Evolutionary conservation across 768 basidiomycete species (phyloP), one percentile per base, ranked within the genome.

Genomic region (Mycena kentingensis): DNA sequence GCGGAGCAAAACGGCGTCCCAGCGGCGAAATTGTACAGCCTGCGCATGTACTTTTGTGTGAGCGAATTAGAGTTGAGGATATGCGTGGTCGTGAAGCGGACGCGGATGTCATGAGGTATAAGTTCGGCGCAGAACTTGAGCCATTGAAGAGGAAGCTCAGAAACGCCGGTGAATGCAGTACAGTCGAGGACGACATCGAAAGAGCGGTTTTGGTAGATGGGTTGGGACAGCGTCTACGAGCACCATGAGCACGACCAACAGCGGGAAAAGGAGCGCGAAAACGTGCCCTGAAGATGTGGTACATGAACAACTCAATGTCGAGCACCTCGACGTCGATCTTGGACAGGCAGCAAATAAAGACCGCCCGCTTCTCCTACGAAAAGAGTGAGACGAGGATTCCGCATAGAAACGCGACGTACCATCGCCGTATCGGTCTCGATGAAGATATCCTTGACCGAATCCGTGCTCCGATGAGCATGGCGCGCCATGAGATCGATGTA

Each of bases 121-220:
- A 90, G 72, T 64, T 92, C 88, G 12, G 84, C 79, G 53, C 87
- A 85, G 48, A 83, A 87, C 67, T 87, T 90, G 39, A 93, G 64
- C 87, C 88, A 91, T 55, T 88, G 86, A 8, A 89, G 71, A 0
- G 93, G 92, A 7, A 93, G 73, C 67, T 93, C 89, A 0, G 90
- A 89, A 10, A 79, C 77, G 2, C 85, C 76, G 3, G 83, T 77
- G 65, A 93, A 93, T 8, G 78, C 79, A 29, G 91, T 93, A 69
- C 87, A 92, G 60, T 95, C 92, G 27, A 93, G 64, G 56, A 95
- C 80, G 42, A 95, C 71, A 41, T 92, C 88, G 63, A 86, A 90
- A 3, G 64, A 52, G 25, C 77, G 77, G 38, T 77, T 69, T 35
- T 68, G 70, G 65, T 84, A 79, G 15, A 64, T 67, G 6, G 79